Evolutionary conservation across 176 grass and related monocot species (phyloP).

Genomic region (Aechmea fasciata): DNA sequence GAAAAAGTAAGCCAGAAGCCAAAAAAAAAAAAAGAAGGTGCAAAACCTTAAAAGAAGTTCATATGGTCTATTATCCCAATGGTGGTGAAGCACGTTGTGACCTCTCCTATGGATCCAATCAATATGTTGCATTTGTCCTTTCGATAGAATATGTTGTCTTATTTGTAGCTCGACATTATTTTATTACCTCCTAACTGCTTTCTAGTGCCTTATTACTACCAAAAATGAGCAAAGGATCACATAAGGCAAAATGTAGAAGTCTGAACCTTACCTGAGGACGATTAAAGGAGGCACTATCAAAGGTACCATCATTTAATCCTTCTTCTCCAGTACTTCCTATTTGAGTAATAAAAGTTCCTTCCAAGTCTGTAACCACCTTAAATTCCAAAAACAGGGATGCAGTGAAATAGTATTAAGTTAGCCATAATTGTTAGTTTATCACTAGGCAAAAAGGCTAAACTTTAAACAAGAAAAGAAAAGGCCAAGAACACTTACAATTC

Average conservation of each 20-base stretch:
- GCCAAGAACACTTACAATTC: conserved; percentile 59
- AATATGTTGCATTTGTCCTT: too few relatives aligned
- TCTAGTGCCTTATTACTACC: neutral
- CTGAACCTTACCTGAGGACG: conserved; percentile 69
- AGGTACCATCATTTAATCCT: conserved; percentile 81
- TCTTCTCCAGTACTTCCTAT: conserved; percentile 74
- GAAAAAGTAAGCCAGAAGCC: too few relatives aligned
- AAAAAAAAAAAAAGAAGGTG: too few relatives aligned
- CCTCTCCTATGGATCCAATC: too few relatives aligned
- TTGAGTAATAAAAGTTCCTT: conserved; percentile 83
- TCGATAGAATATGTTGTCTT: neutral
- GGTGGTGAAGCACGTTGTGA: too few relatives aligned
- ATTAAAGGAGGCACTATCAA: conserved; percentile 77
- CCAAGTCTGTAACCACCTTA: conserved; percentile 77
- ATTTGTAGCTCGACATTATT: neutral
- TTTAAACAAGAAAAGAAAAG: neutral
- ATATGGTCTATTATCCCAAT: too few relatives aligned
- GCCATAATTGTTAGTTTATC: neutral
- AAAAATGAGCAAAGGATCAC: neutral
- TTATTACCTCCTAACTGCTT: neutral
- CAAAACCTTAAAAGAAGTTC: too few relatives aligned
- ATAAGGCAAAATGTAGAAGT: conserved; percentile 6
- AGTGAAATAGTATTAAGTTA: conserved; percentile 12
- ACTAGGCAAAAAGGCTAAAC: conserved; percentile 12
- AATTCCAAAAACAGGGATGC: conserved; percentile 26